Base-by-base conservation (phyloP, 495 filamentous ascomycete genomes). In the Chaetomium fimeti region DNA sequence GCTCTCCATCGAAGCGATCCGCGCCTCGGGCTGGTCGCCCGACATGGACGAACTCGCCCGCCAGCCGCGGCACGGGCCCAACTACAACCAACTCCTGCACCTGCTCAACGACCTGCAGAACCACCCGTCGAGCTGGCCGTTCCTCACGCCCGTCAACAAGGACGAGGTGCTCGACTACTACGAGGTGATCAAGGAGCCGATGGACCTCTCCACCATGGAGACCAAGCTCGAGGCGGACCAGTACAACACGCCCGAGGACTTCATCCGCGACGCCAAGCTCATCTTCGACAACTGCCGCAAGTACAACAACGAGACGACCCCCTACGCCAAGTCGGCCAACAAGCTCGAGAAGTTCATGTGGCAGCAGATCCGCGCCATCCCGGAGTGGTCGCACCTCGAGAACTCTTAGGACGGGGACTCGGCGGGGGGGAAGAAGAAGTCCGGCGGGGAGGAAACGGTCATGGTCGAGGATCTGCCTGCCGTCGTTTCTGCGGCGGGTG, bases 141-240 rank as follows among this genome's bases (percentile, higher is more conserved):
- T 98, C 80, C 84, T 92, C 9, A 86, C 91, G 54, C 94, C 94
- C 5, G 94, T 98, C 63, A 97, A 96, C 68, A 87, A 88, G 63
- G 94, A 98, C 64, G 94, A 98, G 66, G 94, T 98, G 0, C 85
- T 88, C 1, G 95, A 98, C 72, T 98, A 98, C 79, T 98, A 98
- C 80, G 91, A 96, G 67, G 93, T 98, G 45, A 98, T 98, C 79
- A 90, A 92, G 74, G 91, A 97, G 76, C 95, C 94, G 15, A 98
- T 98, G 94, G 94, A 98, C 74, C 79, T 98, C 47, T 86, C 83
- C 29, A 97, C 93, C 12, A 98, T 98, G 95, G 94, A 98, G 74
- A 86, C 86, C 64, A 95, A 96, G 76, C 89, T 95, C 57, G 93
- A 98, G 69, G 91, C 91, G 53, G 95, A 98, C 75, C 85, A 90